A percentile compares a stretch with the other conserved stretches of the same genome.
These are phyloP conservation scores for Umbellularia californica DNA, from an alignment of 164 flowering plant genomes.

Conservation along the genomic window DNA sequence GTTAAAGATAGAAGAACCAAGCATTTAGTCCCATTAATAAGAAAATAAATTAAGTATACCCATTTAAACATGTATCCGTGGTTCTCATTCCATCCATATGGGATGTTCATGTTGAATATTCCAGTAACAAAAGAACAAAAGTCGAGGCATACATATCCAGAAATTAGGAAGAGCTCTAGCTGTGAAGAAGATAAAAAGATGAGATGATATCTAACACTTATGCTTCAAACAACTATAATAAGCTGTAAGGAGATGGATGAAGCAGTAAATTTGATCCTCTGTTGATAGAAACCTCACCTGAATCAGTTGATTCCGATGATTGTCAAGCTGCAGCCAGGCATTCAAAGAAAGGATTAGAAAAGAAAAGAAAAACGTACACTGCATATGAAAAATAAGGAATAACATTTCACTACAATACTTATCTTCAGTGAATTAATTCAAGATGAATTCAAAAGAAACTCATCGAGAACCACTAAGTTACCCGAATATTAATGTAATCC, in stretches of 20 bases:
- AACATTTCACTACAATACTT: no score
- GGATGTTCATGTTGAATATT: slow-evolving; percentile 93
- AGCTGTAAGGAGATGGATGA: not conserved
- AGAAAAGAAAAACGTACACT: not conserved
- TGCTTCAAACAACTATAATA: not conserved
- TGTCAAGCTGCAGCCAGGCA: slow-evolving; percentile 72
- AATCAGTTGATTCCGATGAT: slow-evolving; percentile 92
- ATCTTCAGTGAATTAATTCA: no score
- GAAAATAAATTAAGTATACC: slow-evolving; percentile 37
- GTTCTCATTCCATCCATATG: slow-evolving; percentile 67
- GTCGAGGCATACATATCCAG: slow-evolving; percentile 73
- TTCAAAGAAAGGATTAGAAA: not conserved
- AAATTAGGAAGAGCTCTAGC: slow-evolving; percentile 88
- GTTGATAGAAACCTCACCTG: slow-evolving; percentile 45
- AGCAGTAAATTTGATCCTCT: no score
- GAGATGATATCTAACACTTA: not conserved
- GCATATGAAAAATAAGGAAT: not conserved
- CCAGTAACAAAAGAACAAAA: slow-evolving; percentile 76
- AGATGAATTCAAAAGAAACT: not conserved
- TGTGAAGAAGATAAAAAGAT: slow-evolving; percentile 12
- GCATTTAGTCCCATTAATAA: not conserved
- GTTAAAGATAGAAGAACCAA: not conserved
- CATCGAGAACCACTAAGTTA: slow-evolving; percentile 12
- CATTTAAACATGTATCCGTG: slow-evolving; percentile 84
- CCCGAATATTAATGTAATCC: slow-evolving; percentile 98